phyloP scores from a whole-genome alignment of 306 rosid genomes.

The Cicer cuneatum region DNA sequence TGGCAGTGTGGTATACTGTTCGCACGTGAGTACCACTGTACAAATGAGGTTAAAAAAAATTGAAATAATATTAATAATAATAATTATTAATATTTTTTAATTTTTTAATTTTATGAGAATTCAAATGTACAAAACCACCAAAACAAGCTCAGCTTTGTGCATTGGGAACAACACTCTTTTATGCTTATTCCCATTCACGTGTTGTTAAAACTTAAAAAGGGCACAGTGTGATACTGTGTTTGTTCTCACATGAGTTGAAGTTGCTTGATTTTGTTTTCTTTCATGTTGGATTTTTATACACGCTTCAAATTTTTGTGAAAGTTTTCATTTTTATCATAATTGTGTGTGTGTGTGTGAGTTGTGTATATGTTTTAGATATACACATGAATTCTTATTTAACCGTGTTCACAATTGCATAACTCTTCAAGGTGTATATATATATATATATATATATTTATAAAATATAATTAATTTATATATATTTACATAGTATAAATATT shows the following conservation, averaged over 20 bases:
- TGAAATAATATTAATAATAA: not conserved
- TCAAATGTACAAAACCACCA: not conserved
- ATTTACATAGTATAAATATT: no score
- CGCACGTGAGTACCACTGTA: constrained; percentile 60
- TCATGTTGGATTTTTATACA: constrained; percentile 47
- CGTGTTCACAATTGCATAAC: no score
- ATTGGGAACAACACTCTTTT: constrained; percentile 64
- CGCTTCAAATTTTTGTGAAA: not conserved
- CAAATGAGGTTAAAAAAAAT: constrained; percentile 31
- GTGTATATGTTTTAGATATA: no score
- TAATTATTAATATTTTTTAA: not conserved
- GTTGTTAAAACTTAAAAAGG: constrained; percentile 45
- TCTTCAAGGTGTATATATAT: no score
- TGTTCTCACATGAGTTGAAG: constrained; percentile 66
- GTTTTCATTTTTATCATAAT: not conserved
- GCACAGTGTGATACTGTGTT: constrained; percentile 55
- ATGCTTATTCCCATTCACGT: constrained; percentile 67
- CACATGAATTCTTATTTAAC: no score
- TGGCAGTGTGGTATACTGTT: constrained; percentile 43
- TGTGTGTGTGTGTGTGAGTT: not conserved
- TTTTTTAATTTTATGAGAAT: not conserved
- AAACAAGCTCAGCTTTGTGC: constrained; percentile 43
- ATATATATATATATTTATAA: no score
- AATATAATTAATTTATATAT: no score
- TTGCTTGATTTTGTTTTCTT: constrained; percentile 65